These are phyloP conservation scores for Fusarium brachygibbosum DNA, from an alignment of 2,329 filamentous ascomycete genomes.

Conservation along the genomic window DNA sequence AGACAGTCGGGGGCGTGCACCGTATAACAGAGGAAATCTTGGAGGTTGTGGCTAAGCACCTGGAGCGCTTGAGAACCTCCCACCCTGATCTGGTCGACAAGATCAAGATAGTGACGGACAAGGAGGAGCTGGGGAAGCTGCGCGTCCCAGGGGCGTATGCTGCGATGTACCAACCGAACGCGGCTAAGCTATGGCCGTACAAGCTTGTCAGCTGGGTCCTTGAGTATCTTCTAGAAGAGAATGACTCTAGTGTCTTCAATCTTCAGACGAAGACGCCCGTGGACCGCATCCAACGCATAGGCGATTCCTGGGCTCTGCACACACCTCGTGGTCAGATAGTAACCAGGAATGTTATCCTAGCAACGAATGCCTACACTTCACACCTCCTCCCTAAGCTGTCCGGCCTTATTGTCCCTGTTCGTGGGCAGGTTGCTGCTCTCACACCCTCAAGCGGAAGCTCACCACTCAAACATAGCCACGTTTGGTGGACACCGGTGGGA, in stretches of 20 bases:
- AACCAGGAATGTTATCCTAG: conserved; percentile 76
- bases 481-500: conserved; percentile 65
- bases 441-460: conserved; percentile 62
- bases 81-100: conserved; percentile 70
- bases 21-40: conserved; percentile 70
- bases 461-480: conserved; percentile 70
- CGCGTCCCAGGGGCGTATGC: conserved; percentile 70
- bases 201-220: conserved; percentile 83
- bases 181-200: conserved; percentile 84
- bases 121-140: conserved; percentile 62
- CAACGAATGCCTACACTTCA: conserved; percentile 88
- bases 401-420: conserved; percentile 80
- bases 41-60: conserved; percentile 62
- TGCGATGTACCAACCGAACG: conserved; percentile 73
- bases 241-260: conserved; percentile 68
- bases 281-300: conserved; percentile 58
- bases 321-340: conserved; percentile 77
- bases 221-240: conserved; percentile 64
- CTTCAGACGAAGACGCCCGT: conserved; percentile 82
- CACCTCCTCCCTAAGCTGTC: conserved; percentile 77
- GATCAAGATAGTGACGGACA: conserved; percentile 57
- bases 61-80: conserved; percentile 62
- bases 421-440: conserved; percentile 79
- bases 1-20: conserved; percentile 72
- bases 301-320: conserved; percentile 68